Conservation (phyloP, 176 grass and related monocot genomes). For the Raddia distichophylla region DNA sequence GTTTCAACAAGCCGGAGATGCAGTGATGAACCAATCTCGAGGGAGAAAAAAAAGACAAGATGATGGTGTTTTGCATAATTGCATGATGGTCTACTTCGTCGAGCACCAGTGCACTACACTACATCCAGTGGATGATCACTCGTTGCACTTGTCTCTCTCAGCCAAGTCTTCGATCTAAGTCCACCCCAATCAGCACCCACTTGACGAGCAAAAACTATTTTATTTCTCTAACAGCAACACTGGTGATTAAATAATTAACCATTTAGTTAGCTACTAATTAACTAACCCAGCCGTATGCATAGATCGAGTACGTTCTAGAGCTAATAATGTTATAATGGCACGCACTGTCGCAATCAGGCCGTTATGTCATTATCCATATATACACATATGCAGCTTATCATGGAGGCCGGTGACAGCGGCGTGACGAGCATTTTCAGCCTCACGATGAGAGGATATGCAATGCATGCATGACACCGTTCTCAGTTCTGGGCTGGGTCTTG, state of each 20-base stretch:
- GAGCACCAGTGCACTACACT: too few species aligned
- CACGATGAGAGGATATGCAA: not conserved
- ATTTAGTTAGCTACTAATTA: not conserved
- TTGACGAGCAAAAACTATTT: not conserved
- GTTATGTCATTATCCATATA: constrained; percentile 6
- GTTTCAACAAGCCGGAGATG: too few species aligned
- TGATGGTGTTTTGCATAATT: too few species aligned
- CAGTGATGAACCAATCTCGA: too few species aligned
- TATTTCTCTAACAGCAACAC: not conserved
- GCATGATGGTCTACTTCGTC: too few species aligned
- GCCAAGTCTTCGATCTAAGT: not conserved
- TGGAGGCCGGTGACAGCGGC: not conserved
- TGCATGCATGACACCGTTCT: not conserved
- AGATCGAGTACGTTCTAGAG: not conserved
- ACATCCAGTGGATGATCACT: not conserved
- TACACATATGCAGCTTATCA: too few species aligned
- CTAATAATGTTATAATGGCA: not conserved
- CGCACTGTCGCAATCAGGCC: constrained; percentile 1
- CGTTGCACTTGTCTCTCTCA: not conserved
- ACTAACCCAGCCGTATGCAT: not conserved
- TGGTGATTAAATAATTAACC: not conserved
- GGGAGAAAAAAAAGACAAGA: too few species aligned
- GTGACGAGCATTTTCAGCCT: not conserved
- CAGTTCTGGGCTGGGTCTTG: not conserved
- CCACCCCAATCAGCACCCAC: not conserved